Conservation (phyloP, 371 early-diverging fungal genomes). For the Haplosporangium sp. region DNA sequence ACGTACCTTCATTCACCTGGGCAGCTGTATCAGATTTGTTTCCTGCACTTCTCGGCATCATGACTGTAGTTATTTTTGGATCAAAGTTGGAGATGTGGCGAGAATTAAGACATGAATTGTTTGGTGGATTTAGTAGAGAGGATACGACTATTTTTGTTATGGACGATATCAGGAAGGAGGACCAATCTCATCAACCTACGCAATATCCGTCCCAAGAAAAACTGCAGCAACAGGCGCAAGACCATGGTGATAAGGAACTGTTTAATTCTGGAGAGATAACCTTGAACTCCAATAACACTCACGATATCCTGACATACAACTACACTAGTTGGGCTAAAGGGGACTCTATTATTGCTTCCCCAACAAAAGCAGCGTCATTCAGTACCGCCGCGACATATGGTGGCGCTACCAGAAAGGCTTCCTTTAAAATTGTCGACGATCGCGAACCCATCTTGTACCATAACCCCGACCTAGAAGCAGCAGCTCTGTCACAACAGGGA, state of each 20-base stretch:
- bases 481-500: neutral
- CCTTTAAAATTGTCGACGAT: constrained; percentile 10
- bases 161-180: constrained; percentile 16
- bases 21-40: constrained; percentile 25
- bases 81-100: constrained; percentile 41
- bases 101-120: constrained; percentile 16
- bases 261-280: constrained; percentile 18
- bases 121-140: constrained; percentile 1
- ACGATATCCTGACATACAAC: constrained; percentile 13
- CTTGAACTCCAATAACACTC: constrained; percentile 8
- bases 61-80: constrained; percentile 37
- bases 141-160: constrained; percentile 11
- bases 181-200: neutral
- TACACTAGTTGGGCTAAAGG: neutral
- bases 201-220: neutral
- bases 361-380: neutral
- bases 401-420: constrained; percentile 5
- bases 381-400: neutral
- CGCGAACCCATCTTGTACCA: constrained; percentile 31
- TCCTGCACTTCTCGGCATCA: constrained; percentile 30
- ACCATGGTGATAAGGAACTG: neutral
- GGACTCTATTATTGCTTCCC: neutral
- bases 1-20: constrained; percentile 38
- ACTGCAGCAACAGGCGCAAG: neutral
- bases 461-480: neutral